Evolutionary conservation across 352 stramenopile species (phyloP), one percentile per base, ranked within the genome.

Genomic region (Pilasporangium apinafurcum): DNA sequence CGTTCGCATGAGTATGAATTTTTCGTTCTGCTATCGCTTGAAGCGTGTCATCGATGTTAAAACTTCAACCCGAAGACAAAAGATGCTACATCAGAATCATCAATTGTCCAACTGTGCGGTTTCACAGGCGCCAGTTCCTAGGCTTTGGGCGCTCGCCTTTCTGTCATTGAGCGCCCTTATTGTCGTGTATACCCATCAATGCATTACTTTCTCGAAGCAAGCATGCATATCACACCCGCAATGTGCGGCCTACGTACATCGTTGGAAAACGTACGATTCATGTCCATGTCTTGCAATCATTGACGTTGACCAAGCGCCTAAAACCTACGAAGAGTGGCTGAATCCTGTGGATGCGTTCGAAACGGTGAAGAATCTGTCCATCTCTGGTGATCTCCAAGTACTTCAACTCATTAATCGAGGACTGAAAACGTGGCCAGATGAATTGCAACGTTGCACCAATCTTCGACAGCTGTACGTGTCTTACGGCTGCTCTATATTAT

Each of bases 351-450:
- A 65, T 13, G 49, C 53, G 8, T 62, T 57, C 0, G 47, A 59
- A 6, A 38, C 32, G 0, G 63, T 75, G 2, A 47, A 63, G 13
- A 31, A 27, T 0, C 34, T 75, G 0, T 42, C 66, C 21, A 17
- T 26, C 0, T 52, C 65, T 8, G 68, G 71, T 5, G 47, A 65
- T 20, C 48, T 81, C 8, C 48, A 48, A 6, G 54, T 61, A 0
- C 43, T 82, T 16, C 68, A 73, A 8, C 24, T 82, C 8, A 64
- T 73, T 26, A 78, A 82, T 25, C 52, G 53, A 0, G 42, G 34
- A 0, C 21, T 84, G 4, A 12, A 41, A 0, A 37, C 45, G 9
- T 44, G 44, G 29, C 65, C 68, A 3, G 32, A 46, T 0, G 46
- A 73, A 24, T 36, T 84, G 3, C 30, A 53, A 4, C 30, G 34